Percentiles rank a stretch among this genome's conserved stretches.
phyloP scores from a whole-genome alignment of 805 yeast species.

The Suhomyces sp. region DNA sequence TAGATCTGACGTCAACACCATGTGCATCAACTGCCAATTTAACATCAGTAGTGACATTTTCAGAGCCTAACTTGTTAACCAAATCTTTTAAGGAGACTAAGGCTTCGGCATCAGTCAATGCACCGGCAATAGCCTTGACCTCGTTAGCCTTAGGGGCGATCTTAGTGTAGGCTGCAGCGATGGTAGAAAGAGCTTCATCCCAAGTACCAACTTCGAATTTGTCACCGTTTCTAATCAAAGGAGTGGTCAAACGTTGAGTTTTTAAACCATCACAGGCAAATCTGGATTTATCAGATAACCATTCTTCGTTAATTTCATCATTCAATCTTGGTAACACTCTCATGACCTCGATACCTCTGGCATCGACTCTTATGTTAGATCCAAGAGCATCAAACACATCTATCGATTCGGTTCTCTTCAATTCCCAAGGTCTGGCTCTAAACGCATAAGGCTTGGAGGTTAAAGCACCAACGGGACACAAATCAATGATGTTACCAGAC shows the following conservation, averaged over 20 bases:
- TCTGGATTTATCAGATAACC: constrained; percentile 87
- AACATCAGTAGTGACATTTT: constrained; percentile 73
- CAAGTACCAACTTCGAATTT: constrained; percentile 74
- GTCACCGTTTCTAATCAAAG: constrained; percentile 69
- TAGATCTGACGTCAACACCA: constrained; percentile 74
- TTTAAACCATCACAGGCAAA: constrained; percentile 83
- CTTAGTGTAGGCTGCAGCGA: constrained; percentile 59
- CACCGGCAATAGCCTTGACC: constrained; percentile 79
- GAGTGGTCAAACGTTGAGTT: constrained; percentile 82
- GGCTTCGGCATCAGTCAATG: constrained; percentile 78
- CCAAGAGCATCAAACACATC: constrained; percentile 85
- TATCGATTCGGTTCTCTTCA: constrained; percentile 82
- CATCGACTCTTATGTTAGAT: constrained; percentile 78
- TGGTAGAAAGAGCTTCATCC: constrained; percentile 78
- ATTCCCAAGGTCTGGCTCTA: constrained; percentile 91
- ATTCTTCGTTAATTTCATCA: constrained; percentile 86
- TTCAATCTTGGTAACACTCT: constrained; percentile 82
- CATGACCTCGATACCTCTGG: constrained; percentile 85
- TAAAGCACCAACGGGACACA: constrained; percentile 91
- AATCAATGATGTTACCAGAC: constrained; percentile 83
- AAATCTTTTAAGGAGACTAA: constrained; percentile 81
- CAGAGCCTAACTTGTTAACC: constrained; percentile 74
- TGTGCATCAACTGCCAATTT: constrained; percentile 55
- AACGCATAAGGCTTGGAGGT: constrained; percentile 91
- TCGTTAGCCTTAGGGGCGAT: constrained; percentile 65